These are phyloP conservation scores for Selenicereus undatus DNA, from an alignment of 148 eudicot species.

Conservation along the genomic window DNA sequence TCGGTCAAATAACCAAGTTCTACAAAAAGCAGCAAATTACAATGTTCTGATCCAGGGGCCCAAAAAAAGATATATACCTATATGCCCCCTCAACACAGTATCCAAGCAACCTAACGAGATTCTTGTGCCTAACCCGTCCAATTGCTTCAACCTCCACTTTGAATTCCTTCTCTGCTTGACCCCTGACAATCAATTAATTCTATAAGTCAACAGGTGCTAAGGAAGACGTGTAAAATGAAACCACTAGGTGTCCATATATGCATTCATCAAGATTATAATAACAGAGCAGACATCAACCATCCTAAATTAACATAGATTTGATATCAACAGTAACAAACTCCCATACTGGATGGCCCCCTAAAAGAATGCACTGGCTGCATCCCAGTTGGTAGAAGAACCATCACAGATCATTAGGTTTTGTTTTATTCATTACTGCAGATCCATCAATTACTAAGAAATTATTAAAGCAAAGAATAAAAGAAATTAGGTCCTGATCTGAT, in stretches of 20 bases:
- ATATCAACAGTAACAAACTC: background rate
- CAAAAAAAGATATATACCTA: conserved; percentile 43
- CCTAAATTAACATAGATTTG: background rate
- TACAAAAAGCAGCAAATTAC: background rate
- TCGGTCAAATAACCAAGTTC: background rate
- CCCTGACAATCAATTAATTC: conserved; percentile 47
- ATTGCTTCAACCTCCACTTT: conserved; percentile 93
- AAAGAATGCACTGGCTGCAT: conserved; percentile 12
- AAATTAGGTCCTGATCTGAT: conserved; percentile 26
- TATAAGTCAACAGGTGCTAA: conserved; percentile 15
- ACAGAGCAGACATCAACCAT: background rate
- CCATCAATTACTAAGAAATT: conserved; percentile 20
- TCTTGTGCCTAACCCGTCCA: conserved; percentile 95
- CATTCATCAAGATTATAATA: conserved; percentile 4
- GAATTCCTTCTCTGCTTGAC: conserved; percentile 95
- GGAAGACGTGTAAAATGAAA: background rate
- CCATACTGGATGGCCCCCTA: conserved; percentile 20
- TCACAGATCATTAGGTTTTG: conserved; percentile 15
- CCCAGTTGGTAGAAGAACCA: conserved; percentile 23
- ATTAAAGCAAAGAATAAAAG: conserved; percentile 28
- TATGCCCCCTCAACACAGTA: conserved; percentile 96
- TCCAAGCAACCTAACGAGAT: conserved; percentile 87
- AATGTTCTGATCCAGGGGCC: background rate
- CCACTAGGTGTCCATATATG: background rate
- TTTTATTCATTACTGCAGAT: conserved; percentile 17